phyloP scores from a whole-genome alignment of 2,329 filamentous ascomycete species.

The Xylariomycetidae sp. region DNA sequence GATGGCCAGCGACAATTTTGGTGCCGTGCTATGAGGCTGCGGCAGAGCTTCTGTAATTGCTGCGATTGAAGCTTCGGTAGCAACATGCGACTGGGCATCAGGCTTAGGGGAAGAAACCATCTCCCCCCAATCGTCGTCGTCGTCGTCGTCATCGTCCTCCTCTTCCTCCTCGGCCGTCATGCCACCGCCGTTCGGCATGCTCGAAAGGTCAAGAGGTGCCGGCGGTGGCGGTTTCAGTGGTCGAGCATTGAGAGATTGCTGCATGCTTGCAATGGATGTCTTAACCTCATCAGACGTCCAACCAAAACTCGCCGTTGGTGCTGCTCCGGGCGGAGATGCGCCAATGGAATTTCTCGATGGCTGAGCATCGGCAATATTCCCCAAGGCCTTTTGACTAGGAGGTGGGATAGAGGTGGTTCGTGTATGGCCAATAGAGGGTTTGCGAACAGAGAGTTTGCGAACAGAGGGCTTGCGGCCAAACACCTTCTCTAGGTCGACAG shows the following conservation, averaged over 20 bases:
- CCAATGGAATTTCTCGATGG: slow-evolving; percentile 1
- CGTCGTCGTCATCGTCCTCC: slow-evolving; percentile 22
- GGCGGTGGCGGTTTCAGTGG: too few relatives aligned
- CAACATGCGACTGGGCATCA: slow-evolving; percentile 4
- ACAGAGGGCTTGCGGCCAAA: slow-evolving; percentile 31
- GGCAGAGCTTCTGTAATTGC: not conserved
- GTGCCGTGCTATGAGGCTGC: not conserved
- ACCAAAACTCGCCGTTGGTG: slow-evolving; percentile 14
- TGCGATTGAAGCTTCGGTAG: slow-evolving; percentile 2
- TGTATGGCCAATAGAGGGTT: slow-evolving; percentile 17
- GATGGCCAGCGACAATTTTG: slow-evolving; percentile 9
- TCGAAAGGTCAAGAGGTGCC: too few relatives aligned
- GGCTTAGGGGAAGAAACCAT: slow-evolving; percentile 43
- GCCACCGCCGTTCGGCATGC: too few relatives aligned
- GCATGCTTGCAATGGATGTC: slow-evolving; percentile 2
- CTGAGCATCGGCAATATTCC: not conserved
- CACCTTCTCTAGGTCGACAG: slow-evolving; percentile 42
- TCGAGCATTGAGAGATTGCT: too few relatives aligned
- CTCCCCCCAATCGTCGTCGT: slow-evolving; percentile 56
- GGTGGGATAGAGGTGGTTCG: slow-evolving; percentile 21
- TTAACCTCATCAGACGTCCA: slow-evolving; percentile 15
- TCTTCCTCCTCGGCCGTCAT: not conserved
- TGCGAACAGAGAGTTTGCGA: too few relatives aligned
- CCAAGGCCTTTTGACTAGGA: slow-evolving; percentile 3
- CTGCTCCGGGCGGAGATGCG: too few relatives aligned